Percentiles rank a stretch among this genome's conserved stretches.
Conservation (phyloP, 179 eudicot species). For the Pouteria campechiana region DNA sequence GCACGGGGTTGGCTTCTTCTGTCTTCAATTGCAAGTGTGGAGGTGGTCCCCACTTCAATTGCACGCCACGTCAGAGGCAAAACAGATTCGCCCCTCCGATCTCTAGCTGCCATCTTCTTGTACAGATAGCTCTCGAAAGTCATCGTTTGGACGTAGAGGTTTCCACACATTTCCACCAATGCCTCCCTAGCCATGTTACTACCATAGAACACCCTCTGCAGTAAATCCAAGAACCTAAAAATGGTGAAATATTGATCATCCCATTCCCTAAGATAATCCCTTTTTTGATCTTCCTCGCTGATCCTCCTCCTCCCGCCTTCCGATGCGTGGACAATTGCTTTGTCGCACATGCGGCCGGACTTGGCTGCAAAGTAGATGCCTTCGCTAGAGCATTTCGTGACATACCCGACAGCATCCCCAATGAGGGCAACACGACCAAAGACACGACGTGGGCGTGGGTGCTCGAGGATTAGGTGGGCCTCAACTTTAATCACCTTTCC, state of each 20-base stretch:
- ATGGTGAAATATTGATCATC: slow-evolving; percentile 50
- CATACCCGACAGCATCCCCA: slow-evolving; percentile 90
- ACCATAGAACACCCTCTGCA: slow-evolving; percentile 78
- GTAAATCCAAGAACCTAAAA: slow-evolving; percentile 64
- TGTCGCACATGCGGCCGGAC: slow-evolving; percentile 72
- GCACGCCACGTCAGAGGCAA: too few relatives aligned
- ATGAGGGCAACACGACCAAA: slow-evolving; percentile 71
- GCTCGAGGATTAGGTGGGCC: slow-evolving; percentile 97
- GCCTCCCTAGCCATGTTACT: slow-evolving; percentile 77
- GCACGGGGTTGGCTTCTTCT: too few relatives aligned
- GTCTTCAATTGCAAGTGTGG: too few relatives aligned
- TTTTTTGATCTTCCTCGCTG: slow-evolving; percentile 52
- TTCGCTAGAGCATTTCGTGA: slow-evolving; percentile 86
- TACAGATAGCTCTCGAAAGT: slow-evolving; percentile 97
- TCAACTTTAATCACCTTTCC: slow-evolving; percentile 73
- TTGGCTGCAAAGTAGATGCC: slow-evolving; percentile 88
- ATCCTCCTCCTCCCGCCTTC: slow-evolving; percentile 61
- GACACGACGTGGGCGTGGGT: slow-evolving; percentile 69
- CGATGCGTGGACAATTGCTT: slow-evolving; percentile 56
- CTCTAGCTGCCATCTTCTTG: slow-evolving; percentile 64
- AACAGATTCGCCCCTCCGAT: slow-evolving; percentile 55
- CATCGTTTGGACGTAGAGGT: slow-evolving; percentile 93
- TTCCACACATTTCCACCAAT: slow-evolving; percentile 83
- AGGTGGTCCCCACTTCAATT: too few relatives aligned
- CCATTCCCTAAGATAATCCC: slow-evolving; percentile 81